Percentiles rank a stretch among this genome's conserved stretches.
These are phyloP conservation scores for Fusarium longipes DNA, from an alignment of 2,329 filamentous ascomycete genomes.

Conservation along the genomic window DNA sequence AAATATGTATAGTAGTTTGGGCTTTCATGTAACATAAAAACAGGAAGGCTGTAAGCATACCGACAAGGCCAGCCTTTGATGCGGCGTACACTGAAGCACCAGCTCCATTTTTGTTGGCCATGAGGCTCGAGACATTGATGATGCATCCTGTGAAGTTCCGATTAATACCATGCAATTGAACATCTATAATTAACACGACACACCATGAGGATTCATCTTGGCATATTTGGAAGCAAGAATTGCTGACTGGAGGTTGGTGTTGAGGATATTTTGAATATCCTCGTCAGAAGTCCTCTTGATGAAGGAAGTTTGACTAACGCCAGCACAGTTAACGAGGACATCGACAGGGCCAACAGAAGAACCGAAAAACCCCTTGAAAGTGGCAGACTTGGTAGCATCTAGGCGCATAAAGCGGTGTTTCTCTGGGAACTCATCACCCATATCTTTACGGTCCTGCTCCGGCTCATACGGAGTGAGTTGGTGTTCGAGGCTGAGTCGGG, in stretches of 20 bases:
- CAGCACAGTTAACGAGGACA: conserved; percentile 84
- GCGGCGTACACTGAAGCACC: conserved; percentile 82
- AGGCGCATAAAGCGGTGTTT: conserved; percentile 52
- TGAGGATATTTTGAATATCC: conserved; percentile 68
- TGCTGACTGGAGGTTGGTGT: conserved; percentile 77
- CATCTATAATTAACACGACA: background rate
- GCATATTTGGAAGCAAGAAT: conserved; percentile 69
- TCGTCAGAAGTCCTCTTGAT: conserved; percentile 65
- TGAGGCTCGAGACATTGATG: conserved; percentile 83
- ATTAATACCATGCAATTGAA: conserved; percentile 8
- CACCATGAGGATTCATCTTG: conserved; percentile 50
- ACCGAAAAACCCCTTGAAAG: conserved; percentile 49
- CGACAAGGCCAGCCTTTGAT: conserved; percentile 82
- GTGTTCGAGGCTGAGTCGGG: conserved; percentile 55
- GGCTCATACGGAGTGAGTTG: conserved; percentile 46
- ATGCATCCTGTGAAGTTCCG: conserved; percentile 66
- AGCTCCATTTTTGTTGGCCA: conserved; percentile 74
- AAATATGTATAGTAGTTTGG: conserved; percentile 41
- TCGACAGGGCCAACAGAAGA: conserved; percentile 54
- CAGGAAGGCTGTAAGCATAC: conserved; percentile 54
- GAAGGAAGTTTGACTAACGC: conserved; percentile 73
- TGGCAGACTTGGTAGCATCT: conserved; percentile 47
- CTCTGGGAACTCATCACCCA: conserved; percentile 26
- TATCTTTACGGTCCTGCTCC: background rate
- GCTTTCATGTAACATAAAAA: conserved; percentile 28